Base-by-base conservation (phyloP, 164 flowering plant genomes). In the Vitis cinerea region DNA sequence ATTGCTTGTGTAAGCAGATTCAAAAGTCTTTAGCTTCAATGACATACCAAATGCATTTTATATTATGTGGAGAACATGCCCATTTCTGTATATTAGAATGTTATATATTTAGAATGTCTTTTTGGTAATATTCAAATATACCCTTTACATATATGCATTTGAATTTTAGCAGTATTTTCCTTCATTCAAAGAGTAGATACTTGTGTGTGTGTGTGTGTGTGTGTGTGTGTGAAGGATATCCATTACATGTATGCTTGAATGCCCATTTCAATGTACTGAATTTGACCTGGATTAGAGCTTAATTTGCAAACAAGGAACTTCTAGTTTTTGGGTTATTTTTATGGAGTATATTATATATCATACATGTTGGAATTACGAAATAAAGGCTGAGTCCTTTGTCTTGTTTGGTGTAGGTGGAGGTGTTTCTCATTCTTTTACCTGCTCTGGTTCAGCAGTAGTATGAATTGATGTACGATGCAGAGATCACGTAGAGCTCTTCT, bases 401-500 rank as follows among this genome's bases (percentile, higher is more conserved):
- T 12, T 53, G 10, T 60, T 47, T 60, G 47, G 27, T 72, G 66
- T 14, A 61, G 70, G 44, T 31, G 44, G 44, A 31, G 68, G 30
- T 51, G 9, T 52, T 44, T 13, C 52, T 57, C 52, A 2, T 64
- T 63, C 9, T 1, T 10, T 48, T 50, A 16, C 2, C 53, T 62
- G 23, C 50, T 52, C 12, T 8, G 19, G 23, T 63, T 47, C 31
- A 10, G 66, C 58, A 15, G 67, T 63, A 55, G 70, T 60, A 74
- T 49, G 77, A 81, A 83, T 86, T 90, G 87, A 89, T 91, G 95
- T 74, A 85, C 84, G 59, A 95, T 95, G 99, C 99, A 93, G 85
- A 86, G 93, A 80, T 90, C 99, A 69, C 88, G 89, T 55, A 88
- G 78, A 86, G 90, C 93, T 87, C 87, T 90, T 90, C 93, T 87